These are phyloP conservation scores for Panus rudis DNA, from an alignment of 768 basidiomycete species.

Conservation along the genomic window DNA sequence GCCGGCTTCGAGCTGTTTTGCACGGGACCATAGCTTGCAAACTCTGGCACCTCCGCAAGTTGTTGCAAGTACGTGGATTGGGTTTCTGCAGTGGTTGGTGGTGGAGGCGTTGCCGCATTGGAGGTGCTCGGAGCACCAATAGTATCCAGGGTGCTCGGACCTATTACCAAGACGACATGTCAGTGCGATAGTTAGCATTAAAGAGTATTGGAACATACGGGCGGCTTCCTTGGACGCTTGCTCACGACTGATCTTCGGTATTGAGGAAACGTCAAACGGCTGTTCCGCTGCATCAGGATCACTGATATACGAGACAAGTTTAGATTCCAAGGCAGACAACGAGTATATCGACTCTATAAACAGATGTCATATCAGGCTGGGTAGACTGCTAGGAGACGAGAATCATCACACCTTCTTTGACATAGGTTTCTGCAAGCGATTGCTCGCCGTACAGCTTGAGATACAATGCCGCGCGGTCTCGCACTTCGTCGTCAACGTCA, in stretches of 20 bases:
- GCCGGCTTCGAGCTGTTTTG: constrained; percentile 76
- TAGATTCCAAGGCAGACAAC: constrained; percentile 79
- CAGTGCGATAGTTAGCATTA: neutral
- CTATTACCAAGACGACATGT: constrained; percentile 27
- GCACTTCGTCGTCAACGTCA: constrained; percentile 98
- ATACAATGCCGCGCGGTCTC: constrained; percentile 95
- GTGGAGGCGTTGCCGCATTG: constrained; percentile 55
- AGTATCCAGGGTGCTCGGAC: constrained; percentile 82
- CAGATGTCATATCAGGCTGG: constrained; percentile 1
- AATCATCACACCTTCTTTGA: constrained; percentile 79
- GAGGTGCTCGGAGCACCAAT: constrained; percentile 65
- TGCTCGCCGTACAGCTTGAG: constrained; percentile 78
- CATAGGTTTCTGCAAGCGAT: constrained; percentile 74
- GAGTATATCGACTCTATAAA: constrained; percentile 87
- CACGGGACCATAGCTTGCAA: constrained; percentile 77
- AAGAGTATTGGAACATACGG: constrained; percentile 64
- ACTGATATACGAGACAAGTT: constrained; percentile 90
- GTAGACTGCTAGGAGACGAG: neutral
- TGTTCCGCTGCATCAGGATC: constrained; percentile 62
- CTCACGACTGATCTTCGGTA: constrained; percentile 91
- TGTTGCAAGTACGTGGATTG: constrained; percentile 86
- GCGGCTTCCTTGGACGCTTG: constrained; percentile 86
- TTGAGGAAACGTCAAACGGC: constrained; percentile 76
- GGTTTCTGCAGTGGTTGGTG: constrained; percentile 79
- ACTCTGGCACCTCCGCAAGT: constrained; percentile 79